Percentiles rank a stretch among this genome's conserved stretches.
These are phyloP conservation scores for Coix lacrymajobi DNA, from an alignment of 176 grass and related monocot genomes.

Conservation along the genomic window DNA sequence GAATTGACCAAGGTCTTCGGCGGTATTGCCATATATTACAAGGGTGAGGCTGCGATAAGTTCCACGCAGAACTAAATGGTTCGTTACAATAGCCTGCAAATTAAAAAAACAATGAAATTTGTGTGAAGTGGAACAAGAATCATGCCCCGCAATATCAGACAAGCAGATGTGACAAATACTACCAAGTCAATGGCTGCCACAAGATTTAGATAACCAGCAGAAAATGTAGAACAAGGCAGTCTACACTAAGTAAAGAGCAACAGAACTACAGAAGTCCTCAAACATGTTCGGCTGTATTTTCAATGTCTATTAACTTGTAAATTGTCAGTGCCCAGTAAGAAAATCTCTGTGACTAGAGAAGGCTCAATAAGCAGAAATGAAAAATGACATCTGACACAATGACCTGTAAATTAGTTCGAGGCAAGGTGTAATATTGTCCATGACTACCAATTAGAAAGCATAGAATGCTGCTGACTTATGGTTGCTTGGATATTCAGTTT, in stretches of 20 bases:
- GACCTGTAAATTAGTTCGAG: background rate
- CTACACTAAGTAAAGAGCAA: background rate
- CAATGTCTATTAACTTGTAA: background rate
- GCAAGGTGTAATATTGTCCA: background rate
- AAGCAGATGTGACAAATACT: conserved; percentile 4
- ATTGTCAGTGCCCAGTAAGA: background rate
- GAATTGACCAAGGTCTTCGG: conserved; percentile 98
- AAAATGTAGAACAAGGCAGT: background rate
- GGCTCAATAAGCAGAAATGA: background rate
- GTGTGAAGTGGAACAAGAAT: background rate
- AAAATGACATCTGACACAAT: background rate
- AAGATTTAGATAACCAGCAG: background rate
- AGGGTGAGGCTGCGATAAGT: conserved; percentile 93
- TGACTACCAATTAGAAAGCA: background rate
- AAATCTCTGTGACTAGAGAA: background rate
- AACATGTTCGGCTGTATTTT: background rate
- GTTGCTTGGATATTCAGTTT: background rate
- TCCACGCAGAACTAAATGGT: conserved; percentile 86
- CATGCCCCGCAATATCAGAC: background rate
- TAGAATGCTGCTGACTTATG: background rate
- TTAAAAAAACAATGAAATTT: conserved; percentile 22
- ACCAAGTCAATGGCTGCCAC: conserved; percentile 3
- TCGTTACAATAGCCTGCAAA: conserved; percentile 93
- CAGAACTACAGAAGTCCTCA: background rate
- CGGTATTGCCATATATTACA: conserved; percentile 94